Base-by-base conservation (phyloP, 1,139 yeast genomes). In the Blastobotrys raffinosifermentans region DNA sequence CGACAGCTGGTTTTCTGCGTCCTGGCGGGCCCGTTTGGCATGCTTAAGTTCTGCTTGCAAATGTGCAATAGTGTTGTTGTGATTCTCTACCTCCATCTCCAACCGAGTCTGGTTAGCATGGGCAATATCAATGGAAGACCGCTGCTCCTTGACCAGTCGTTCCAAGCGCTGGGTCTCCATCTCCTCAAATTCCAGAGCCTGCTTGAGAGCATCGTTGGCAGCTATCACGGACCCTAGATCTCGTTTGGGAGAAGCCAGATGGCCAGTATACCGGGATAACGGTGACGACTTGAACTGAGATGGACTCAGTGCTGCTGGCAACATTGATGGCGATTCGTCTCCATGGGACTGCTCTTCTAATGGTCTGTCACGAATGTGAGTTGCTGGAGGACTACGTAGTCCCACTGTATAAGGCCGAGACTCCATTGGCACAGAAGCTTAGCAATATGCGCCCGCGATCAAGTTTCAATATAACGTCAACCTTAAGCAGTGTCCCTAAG, bases 21-120 rank as follows among this genome's bases (percentile, higher is more conserved):
- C 49, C 18, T 48, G 56, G 34, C 46, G 51, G 32, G 47, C 38
- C 16, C 43, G 42, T 32, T 49, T 47, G 25, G 46, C 35, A 2
- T 44, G 50, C 35, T 51, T 50, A 22, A 49, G 39, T 42, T 57
- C 54, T 16, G 34, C 34, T 17, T 46, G 43, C 31, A 54, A 43
- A 11, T 30, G 31, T 11, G 39, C 43, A 3, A 57, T 48, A 23
- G 37, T 34, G 19, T 47, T 39, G 36, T 58, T 56, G 15, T 53
- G 44, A 13, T 48, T 45, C 18, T 49, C 53, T 13, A 61, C 33
- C 32, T 58, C 63, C 32, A 53, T 50, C 37, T 60, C 65, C 22
- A 58, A 47, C 36, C 50, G 49, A 11, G 45, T 26, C 39, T 55
- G 60, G 14, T 47, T 39, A 8, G 40, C 11, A 21, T 49, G 40